Percentiles rank a stretch among this genome's conserved stretches.
These are phyloP conservation scores for Mentha longifolia DNA, from an alignment of 257 asterid species.

Conservation along the genomic window DNA sequence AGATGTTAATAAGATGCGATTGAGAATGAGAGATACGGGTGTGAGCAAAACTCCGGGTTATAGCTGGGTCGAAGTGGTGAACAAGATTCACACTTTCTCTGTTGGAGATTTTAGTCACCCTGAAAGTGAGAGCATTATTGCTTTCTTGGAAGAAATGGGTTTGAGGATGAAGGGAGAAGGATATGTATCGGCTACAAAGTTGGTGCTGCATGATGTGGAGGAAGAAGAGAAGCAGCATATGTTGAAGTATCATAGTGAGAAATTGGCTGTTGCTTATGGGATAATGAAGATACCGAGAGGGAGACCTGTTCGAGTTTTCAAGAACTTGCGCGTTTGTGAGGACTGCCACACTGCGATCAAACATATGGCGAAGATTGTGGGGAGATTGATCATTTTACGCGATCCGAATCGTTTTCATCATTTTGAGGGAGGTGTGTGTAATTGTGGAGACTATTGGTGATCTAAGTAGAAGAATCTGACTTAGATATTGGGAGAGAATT, in stretches of 20 bases:
- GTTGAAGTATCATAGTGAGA: constrained; percentile 94
- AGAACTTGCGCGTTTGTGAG: constrained; percentile 89
- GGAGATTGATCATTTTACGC: constrained; percentile 76
- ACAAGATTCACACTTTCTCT: constrained; percentile 75
- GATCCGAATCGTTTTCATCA: constrained; percentile 97
- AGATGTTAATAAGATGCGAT: constrained; percentile 78
- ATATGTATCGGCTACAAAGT: constrained; percentile 70
- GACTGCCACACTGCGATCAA: constrained; percentile 89
- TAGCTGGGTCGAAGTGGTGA: constrained; percentile 90
- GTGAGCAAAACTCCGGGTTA: constrained; percentile 75
- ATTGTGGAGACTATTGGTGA: constrained; percentile 97
- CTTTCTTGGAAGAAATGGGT: constrained; percentile 77
- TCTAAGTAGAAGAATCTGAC: background rate
- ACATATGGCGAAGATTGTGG: constrained; percentile 74
- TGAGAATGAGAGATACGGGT: constrained; percentile 76
- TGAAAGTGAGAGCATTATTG: constrained; percentile 59
- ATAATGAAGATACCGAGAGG: constrained; percentile 73
- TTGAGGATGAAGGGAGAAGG: constrained; percentile 72
- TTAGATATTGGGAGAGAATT: background rate
- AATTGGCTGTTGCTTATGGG: constrained; percentile 87
- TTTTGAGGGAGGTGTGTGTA: constrained; percentile 76
- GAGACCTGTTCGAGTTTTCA: constrained; percentile 82
- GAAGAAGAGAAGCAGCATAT: constrained; percentile 90
- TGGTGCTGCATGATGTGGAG: constrained; percentile 93
- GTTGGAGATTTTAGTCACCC: constrained; percentile 83